Percentiles rank a stretch among this genome's conserved stretches.
phyloP scores from a whole-genome alignment of 2,329 filamentous ascomycete species.

The Cercospora sp. region DNA sequence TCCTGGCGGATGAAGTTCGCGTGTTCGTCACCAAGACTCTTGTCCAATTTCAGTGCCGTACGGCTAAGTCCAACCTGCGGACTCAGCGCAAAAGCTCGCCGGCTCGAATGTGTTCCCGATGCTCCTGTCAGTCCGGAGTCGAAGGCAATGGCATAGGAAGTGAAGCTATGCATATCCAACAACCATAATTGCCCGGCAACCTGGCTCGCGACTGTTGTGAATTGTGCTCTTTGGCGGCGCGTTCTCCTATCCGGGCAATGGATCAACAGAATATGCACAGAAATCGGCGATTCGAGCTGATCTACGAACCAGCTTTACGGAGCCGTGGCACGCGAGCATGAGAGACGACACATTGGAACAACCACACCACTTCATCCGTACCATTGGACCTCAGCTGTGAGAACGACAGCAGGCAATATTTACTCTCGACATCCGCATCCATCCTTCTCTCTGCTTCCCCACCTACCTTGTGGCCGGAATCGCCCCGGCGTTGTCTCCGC shows the following conservation, averaged over 20 bases:
- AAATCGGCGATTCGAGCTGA: conserved; percentile 4
- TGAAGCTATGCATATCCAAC: neutral
- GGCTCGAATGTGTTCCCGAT: neutral
- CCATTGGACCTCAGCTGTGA: neutral
- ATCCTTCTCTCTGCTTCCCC: neutral
- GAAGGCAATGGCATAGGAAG: neutral
- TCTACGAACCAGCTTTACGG: neutral
- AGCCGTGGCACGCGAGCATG: conserved; percentile 2
- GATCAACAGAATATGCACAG: conserved; percentile 1
- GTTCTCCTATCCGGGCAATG: neutral
- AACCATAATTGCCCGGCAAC: neutral
- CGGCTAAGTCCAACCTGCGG: neutral
- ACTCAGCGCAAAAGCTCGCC: neutral
- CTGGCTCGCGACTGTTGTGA: neutral
- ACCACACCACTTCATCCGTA: neutral
- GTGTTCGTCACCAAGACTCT: neutral
- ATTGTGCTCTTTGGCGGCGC: neutral
- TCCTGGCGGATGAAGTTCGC: neutral
- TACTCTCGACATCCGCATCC: neutral
- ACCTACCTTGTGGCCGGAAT: neutral
- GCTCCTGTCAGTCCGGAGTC: neutral
- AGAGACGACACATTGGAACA: neutral
- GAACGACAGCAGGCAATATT: neutral
- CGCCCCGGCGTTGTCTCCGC: neutral
- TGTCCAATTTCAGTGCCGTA: neutral